Evolutionary conservation across 225 moss, liverwort and hornwort species (phyloP).

Genomic region (Asterella californica): DNA sequence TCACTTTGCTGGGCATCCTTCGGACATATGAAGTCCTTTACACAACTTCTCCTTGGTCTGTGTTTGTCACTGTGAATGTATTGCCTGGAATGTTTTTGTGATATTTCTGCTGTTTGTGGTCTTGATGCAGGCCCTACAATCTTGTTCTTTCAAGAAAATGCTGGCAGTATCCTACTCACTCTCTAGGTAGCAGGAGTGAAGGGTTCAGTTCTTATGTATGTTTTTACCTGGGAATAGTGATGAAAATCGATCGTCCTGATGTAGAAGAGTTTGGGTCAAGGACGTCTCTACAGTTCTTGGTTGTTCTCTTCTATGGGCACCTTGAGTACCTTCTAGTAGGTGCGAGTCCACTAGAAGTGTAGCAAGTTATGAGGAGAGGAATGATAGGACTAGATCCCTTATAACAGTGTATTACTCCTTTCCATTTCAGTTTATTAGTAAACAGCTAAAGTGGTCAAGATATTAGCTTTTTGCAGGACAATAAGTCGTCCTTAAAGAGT

Average conservation of each 20-base stretch:
- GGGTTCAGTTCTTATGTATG: neutral
- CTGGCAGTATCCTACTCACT: slow-evolving; percentile 82
- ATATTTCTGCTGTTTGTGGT: neutral
- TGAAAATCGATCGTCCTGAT: neutral
- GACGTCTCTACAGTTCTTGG: neutral
- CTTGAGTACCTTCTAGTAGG: neutral
- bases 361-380: neutral
- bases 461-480: no score
- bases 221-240: neutral
- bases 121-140: slow-evolving; percentile 76
- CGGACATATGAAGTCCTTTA: neutral
- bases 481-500: no score
- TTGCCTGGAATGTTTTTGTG: neutral
- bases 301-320: neutral
- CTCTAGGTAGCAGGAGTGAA: neutral
- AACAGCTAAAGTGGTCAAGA: no score
- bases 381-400: neutral
- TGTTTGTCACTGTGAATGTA: neutral
- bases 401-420: no score
- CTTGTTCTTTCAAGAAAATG: slow-evolving; percentile 93
- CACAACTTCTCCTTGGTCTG: neutral
- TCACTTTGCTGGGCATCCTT: neutral
- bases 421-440: no score
- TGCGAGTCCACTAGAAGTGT: neutral
- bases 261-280: neutral